Evolutionary conservation across 345 rosid species (phyloP), one percentile per base, ranked within the genome.

Genomic region (Kernera saxatilis): DNA sequence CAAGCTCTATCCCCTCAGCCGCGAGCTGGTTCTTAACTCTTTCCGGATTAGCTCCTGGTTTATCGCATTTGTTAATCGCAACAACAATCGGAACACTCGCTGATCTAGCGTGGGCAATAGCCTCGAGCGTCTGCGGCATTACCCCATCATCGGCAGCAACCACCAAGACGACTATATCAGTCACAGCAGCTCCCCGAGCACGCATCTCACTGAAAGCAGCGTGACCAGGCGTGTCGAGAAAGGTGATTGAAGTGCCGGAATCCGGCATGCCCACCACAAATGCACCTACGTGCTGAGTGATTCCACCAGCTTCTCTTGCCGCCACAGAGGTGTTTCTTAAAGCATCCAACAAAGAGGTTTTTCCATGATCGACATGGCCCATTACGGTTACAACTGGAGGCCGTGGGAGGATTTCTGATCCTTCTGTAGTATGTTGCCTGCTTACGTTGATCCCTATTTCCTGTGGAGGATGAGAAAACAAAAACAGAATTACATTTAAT

Each of bases 281-380:
- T 22, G 97, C 99, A 64, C 99, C 99, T 10, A 94, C 76, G 55
- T 94, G 96, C 68, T 94, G 99, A 64, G 99, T 94, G 84, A 94
- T 94, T 77, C 98, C 99, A 26, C 98, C 97, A 19, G 99, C 98
- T 90, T 94, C 97, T 77, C 75, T 81, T 26, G 89, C 93, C 14
- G 96, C 97, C 35, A 92, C 90, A 11, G 97, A 87, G 33, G 98
- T 89, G 79, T 87, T 84, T 58, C 97, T 87, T 32, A 91, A 59
- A 35, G 99, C 91, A 79, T 94, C 98, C 35, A 94, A 74, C 76
- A 91, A 86, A 51, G 96, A 91, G 57, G 99, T 94, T 84, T 92
- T 94, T 9, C 97, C 98, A 67, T 94, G 99, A 80, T 91, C 98
- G 70, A 94, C 98, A 72, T 94, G 99, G 22, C 98, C 98, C 98